Percentiles rank a stretch among this genome's conserved stretches.
phyloP scores from a whole-genome alignment of 2,329 filamentous ascomycete species.

The Fusarium mangiferae region DNA sequence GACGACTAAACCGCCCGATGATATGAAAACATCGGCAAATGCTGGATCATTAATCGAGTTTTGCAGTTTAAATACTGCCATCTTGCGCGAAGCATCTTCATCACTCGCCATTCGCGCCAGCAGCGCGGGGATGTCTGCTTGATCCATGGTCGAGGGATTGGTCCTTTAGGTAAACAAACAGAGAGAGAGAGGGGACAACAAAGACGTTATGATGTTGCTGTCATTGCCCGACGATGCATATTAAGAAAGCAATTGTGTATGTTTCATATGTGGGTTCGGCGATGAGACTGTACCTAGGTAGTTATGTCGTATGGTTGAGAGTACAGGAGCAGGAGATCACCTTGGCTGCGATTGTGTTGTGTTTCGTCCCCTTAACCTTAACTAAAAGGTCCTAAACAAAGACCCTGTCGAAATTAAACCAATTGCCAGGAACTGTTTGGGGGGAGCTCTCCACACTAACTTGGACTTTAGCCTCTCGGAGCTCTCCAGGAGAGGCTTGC shows the following conservation, averaged over 20 bases:
- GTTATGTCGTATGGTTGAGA: not conserved
- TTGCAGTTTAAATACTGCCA: conserved; percentile 99
- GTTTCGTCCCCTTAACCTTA: conserved; percentile 17
- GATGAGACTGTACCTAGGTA: not conserved
- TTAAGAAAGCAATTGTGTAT: not conserved
- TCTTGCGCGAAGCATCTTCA: conserved; percentile 93
- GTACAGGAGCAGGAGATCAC: conserved; percentile 25
- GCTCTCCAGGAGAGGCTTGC: conserved; percentile 28
- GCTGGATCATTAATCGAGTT: conserved; percentile 93
- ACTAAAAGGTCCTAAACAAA: not conserved
- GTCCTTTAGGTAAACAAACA: not conserved
- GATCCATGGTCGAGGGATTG: conserved; percentile 59
- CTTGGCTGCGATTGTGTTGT: not conserved
- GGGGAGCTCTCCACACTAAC: conserved; percentile 28
- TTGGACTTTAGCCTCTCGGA: conserved; percentile 9
- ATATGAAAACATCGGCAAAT: conserved; percentile 96
- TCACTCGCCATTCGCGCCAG: conserved; percentile 72
- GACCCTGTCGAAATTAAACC: conserved; percentile 37
- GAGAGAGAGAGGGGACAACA: not conserved
- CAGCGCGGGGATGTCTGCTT: conserved; percentile 73
- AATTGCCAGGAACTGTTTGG: conserved; percentile 30
- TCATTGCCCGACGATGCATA: conserved; percentile 28
- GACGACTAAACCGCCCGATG: conserved; percentile 83
- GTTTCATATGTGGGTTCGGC: not conserved
- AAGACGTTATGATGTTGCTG: conserved; percentile 16